Conservation (phyloP, 1,139 yeast species). For the Debaryomycetaceae sp. region DNA sequence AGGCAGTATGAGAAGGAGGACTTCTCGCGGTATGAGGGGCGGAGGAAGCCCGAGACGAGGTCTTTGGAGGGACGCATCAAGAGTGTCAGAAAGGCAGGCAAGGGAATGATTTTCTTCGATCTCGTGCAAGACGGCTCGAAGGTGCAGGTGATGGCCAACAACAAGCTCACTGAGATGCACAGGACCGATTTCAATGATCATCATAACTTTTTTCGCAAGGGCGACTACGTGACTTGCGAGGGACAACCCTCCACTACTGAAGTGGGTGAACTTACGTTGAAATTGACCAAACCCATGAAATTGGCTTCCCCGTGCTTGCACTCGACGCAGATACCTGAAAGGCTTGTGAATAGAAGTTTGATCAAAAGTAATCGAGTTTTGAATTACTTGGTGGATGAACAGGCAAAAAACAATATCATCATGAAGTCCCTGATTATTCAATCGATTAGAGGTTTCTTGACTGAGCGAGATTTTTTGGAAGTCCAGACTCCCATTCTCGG, state of each 20-base stretch:
- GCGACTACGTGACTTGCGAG: constrained; percentile 62
- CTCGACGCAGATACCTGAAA: constrained; percentile 58
- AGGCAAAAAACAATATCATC: constrained; percentile 46
- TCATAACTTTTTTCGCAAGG: constrained; percentile 54
- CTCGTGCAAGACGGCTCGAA: constrained; percentile 52
- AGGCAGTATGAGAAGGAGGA: constrained; percentile 14
- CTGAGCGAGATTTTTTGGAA: constrained; percentile 60
- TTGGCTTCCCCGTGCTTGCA: constrained; percentile 68
- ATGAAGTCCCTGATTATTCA: constrained; percentile 54
- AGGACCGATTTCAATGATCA: constrained; percentile 42
- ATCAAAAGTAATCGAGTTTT: constrained; percentile 69
- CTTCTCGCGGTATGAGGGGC: constrained; percentile 14
- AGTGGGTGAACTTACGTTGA: constrained; percentile 74
- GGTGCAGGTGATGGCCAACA: constrained; percentile 61
- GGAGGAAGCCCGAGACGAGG: constrained; percentile 10
- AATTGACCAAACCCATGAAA: constrained; percentile 45
- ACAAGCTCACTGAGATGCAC: constrained; percentile 40
- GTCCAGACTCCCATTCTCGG: constrained; percentile 86
- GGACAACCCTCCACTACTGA: constrained; percentile 77
- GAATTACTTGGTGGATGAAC: constrained; percentile 63
- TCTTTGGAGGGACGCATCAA: constrained; percentile 54
- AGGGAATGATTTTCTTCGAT: constrained; percentile 66
- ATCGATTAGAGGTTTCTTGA: constrained; percentile 56
- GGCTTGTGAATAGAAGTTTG: constrained; percentile 50
- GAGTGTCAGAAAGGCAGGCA: constrained; percentile 60